phyloP scores from a whole-genome alignment of 73 alveolate species.

The Strombidium stylifer region DNA sequence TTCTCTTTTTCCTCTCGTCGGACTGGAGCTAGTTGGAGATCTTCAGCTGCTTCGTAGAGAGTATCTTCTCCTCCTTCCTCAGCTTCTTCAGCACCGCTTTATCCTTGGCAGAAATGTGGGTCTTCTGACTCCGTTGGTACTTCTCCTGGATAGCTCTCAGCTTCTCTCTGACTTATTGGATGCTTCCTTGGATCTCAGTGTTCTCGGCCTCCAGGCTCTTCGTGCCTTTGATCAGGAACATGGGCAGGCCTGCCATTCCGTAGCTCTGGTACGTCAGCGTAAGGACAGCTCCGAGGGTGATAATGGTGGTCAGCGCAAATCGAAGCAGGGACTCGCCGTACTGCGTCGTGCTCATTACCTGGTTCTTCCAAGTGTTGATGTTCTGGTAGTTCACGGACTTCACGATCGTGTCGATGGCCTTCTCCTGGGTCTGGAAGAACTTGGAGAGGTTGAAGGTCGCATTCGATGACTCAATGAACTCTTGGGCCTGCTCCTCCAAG shows the following conservation, averaged over 20 bases:
- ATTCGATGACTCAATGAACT: no score
- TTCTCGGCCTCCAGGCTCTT: conserved; percentile 69
- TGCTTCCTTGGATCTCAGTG: conserved; percentile 44
- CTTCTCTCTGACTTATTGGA: conserved; percentile 68
- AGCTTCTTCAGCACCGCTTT: conserved; percentile 35
- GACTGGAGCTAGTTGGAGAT: neutral
- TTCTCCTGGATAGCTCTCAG: conserved; percentile 73
- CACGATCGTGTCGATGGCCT: conserved; percentile 1
- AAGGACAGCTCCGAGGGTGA: conserved; percentile 56
- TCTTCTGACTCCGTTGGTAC: conserved; percentile 53
- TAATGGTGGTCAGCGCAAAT: conserved; percentile 45
- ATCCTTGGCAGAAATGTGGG: conserved; percentile 62
- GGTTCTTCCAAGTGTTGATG: conserved; percentile 43
- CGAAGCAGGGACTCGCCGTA: conserved; percentile 54
- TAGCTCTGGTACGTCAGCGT: conserved; percentile 58
- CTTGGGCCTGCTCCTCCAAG: no score
- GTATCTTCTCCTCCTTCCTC: conserved; percentile 63
- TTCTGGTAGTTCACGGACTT: neutral
- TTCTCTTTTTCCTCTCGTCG: conserved; percentile 2
- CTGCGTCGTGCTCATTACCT: conserved; percentile 35
- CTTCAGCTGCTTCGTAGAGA: conserved; percentile 19
- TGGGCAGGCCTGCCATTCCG: conserved; percentile 72
- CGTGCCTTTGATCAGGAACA: conserved; percentile 68
- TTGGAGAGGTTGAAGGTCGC: neutral
- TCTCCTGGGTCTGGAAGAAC: conserved; percentile 1